Evolutionary conservation across 78 protist species (phyloP), one percentile per base, ranked within the genome.

Genomic region (Polysphondylium violaceum): DNA sequence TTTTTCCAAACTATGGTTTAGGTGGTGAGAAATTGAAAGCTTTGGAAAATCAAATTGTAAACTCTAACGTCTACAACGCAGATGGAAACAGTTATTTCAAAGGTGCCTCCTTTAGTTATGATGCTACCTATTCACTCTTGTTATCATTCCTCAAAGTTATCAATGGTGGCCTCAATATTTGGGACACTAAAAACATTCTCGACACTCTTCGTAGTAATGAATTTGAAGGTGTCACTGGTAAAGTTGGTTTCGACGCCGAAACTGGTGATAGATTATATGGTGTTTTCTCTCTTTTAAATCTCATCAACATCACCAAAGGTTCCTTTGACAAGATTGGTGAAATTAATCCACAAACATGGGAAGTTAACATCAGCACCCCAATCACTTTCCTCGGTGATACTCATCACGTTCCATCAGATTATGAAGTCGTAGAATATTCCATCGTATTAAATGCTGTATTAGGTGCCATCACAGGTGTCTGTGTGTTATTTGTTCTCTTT

Each of bases 401-500:
- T 6, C 19, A 11, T 8, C 44, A 51, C 0, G 43, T 55, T 60
- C 89, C 89, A 25, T 81, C 89, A 27, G 76, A 64, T 68, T 67
- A 81, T 36, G 36, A 55, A 63, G 89, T 81, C 2, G 31, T 68
- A 1, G 43, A 47, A 0, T 51, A 21, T 14, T 27, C 40, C n/a
- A 35, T 58, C 31, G 51, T 77, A 5, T 41, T 81, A 21, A 81
- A 81, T 36, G 21, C 65, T 11, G 77, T 55, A 4, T 38, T 81
- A 1, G 89, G 89, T 41, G 89, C 65, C 12, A 68, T 81, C 8
- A 81, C 89, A 14, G 89, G 89, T 68, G 58, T 81, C 41, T 81
- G 89, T 40, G 58, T 41, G 1, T 8, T 81, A 21, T 19, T 81
- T 1, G 77, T 81, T 27, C 9, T 81, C 2, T 69, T 69, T 9